Evolutionary conservation across 179 eudicot species (phyloP).

Genomic region (Sideroxylon spinosum): DNA sequence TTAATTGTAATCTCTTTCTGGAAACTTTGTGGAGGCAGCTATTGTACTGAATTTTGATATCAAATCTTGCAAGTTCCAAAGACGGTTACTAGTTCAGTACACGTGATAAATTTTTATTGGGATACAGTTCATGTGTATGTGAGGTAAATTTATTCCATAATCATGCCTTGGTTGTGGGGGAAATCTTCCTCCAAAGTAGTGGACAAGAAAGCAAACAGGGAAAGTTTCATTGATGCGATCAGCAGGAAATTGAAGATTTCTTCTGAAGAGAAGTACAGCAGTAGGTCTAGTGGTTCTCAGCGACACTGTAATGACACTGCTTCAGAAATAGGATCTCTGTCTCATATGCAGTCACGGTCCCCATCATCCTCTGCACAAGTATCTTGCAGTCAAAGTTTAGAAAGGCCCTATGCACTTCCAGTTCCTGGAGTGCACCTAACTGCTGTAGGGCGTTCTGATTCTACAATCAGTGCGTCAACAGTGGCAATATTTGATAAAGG

Average conservation of each 20-base stretch:
- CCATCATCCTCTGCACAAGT: constrained; percentile 58
- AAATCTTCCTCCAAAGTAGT: constrained; percentile 55
- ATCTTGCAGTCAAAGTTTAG: constrained; percentile 64
- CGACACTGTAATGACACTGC: constrained; percentile 39
- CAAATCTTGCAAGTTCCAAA: background rate
- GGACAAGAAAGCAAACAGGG: constrained; percentile 54
- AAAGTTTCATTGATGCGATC: constrained; percentile 43
- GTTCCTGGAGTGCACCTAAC: constrained; percentile 48
- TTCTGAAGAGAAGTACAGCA: constrained; percentile 44
- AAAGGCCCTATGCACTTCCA: constrained; percentile 58
- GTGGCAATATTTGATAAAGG: constrained; percentile 38
- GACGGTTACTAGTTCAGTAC: background rate
- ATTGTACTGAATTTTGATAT: background rate
- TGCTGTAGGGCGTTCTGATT: constrained; percentile 41
- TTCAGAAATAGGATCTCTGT: constrained; percentile 56
- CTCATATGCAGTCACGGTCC: constrained; percentile 50
- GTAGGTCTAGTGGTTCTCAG: constrained; percentile 42
- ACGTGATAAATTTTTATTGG: background rate
- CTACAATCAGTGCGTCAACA: constrained; percentile 37
- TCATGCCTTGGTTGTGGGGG: constrained; percentile 68
- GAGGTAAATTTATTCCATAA: constrained; percentile 11
- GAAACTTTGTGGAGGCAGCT: background rate
- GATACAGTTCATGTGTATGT: background rate
- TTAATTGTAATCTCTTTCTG: background rate
- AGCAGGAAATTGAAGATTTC: constrained; percentile 46